These are phyloP conservation scores for Candida sojae DNA, from an alignment of 1,139 yeast species.

Conservation along the genomic window DNA sequence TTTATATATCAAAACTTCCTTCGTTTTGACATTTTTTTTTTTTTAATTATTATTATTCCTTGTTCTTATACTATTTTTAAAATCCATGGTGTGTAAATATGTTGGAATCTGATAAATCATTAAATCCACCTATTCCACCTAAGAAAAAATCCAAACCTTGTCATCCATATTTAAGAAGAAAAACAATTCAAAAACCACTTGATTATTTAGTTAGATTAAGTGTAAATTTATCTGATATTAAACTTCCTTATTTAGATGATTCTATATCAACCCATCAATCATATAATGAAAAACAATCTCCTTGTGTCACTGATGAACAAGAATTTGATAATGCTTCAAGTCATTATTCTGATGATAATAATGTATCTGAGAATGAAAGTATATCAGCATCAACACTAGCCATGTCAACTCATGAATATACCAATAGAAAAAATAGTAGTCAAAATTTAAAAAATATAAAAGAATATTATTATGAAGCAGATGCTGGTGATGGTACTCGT, in stretches of 20 bases:
- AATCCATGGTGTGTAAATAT: too few species aligned
- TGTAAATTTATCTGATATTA: constrained; percentile 4
- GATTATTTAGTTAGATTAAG: constrained; percentile 1
- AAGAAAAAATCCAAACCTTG: background rate
- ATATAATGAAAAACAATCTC: background rate
- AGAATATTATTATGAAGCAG: constrained; percentile 29
- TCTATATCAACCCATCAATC: background rate
- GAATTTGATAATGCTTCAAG: background rate
- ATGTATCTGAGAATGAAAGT: constrained; percentile 1
- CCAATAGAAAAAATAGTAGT: background rate
- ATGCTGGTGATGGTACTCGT: constrained; percentile 60
- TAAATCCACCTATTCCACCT: background rate
- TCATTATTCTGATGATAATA: background rate
- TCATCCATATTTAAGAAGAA: constrained; percentile 2
- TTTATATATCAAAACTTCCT: too few species aligned
- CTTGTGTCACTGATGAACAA: background rate
- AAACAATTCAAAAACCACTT: background rate
- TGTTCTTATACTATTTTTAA: too few species aligned
- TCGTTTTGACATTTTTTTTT: too few species aligned
- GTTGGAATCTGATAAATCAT: background rate
- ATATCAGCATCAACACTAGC: constrained; percentile 4
- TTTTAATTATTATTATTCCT: too few species aligned
- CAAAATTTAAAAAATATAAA: background rate
- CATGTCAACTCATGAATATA: constrained; percentile 2
- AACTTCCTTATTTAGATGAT: constrained; percentile 4